A percentile compares a stretch with the other conserved stretches of the same genome.
Conservation (phyloP, 2,329 filamentous ascomycete species). For the Fusarium nodosum region DNA sequence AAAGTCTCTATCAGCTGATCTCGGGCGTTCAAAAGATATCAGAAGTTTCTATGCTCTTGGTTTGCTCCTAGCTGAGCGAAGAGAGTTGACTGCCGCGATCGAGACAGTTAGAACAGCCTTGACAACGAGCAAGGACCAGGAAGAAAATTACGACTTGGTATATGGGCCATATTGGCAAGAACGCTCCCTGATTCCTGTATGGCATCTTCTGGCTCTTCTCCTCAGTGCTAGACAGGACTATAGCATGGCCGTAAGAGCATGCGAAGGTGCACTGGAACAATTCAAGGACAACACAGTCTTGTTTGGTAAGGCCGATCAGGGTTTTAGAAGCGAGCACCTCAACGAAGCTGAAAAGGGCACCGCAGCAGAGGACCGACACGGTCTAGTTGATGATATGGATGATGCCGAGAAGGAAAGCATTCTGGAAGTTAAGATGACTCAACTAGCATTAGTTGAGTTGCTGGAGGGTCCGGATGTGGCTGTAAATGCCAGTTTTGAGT, state of each 20-base stretch:
- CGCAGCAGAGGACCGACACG: constrained; percentile 52
- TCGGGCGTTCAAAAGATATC: constrained; percentile 75
- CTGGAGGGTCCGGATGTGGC: constrained; percentile 86
- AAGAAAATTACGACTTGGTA: constrained; percentile 59
- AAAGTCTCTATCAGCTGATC: constrained; percentile 77
- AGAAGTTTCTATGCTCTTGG: constrained; percentile 85
- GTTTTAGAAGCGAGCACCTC: constrained; percentile 75
- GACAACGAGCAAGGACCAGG: constrained; percentile 67
- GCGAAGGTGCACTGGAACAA: constrained; percentile 91
- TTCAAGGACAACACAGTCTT: constrained; percentile 80
- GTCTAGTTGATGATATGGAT: constrained; percentile 83
- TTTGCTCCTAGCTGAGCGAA: constrained; percentile 87
- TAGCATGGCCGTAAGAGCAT: constrained; percentile 81
- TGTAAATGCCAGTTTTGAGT: constrained; percentile 88
- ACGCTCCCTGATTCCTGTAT: constrained; percentile 79
- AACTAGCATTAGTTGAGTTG: constrained; percentile 85
- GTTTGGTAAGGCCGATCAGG: constrained; percentile 72
- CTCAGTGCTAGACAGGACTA: constrained; percentile 90
- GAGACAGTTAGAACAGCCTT: constrained; percentile 84
- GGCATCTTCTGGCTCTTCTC: constrained; percentile 90
- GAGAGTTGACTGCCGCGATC: constrained; percentile 84
- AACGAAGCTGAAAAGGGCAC: constrained; percentile 64
- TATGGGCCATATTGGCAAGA: constrained; percentile 72
- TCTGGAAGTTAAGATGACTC: constrained; percentile 96
- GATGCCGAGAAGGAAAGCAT: constrained; percentile 87